Percentiles rank a stretch among this genome's conserved stretches.
Evolutionary conservation across 257 asterid species (phyloP).

Genomic region (Nicotiana knightiana): DNA sequence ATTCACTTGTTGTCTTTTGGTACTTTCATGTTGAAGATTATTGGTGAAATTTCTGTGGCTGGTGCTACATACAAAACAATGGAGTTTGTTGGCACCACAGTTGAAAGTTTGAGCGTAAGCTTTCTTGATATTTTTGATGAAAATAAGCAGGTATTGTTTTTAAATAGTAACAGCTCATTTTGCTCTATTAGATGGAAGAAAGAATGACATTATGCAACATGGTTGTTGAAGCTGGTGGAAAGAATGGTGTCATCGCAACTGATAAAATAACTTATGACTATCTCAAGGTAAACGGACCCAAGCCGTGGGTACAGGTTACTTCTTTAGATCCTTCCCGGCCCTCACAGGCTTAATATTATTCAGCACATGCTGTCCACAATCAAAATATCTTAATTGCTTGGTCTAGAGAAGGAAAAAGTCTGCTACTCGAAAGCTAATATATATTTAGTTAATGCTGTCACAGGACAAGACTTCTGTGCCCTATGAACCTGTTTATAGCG

Average conservation of each 20-base stretch:
- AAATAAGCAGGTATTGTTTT: background rate
- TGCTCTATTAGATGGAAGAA: slow-evolving; percentile 75
- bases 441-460: slow-evolving; percentile 5
- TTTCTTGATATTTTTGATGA: background rate
- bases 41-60: slow-evolving; percentile 96
- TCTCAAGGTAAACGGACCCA: slow-evolving; percentile 51
- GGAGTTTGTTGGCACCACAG: slow-evolving; percentile 90
- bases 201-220: slow-evolving; percentile 97
- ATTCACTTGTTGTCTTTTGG: background rate
- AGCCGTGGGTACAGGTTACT: background rate
- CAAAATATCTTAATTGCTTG: too few relatives aligned
- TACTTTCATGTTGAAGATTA: slow-evolving; percentile 47
- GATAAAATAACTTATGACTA: slow-evolving; percentile 77
- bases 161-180: background rate
- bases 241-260: slow-evolving; percentile 53
- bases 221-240: slow-evolving; percentile 70
- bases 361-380: too few relatives aligned
- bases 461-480: slow-evolving; percentile 88
- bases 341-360: too few relatives aligned
- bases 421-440: background rate
- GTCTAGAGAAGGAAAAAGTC: background rate
- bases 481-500: slow-evolving; percentile 79
- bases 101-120: slow-evolving; percentile 86
- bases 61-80: slow-evolving; percentile 98
- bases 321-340: background rate